A percentile compares a stretch with the other conserved stretches of the same genome.
phyloP scores from a whole-genome alignment of 2,329 filamentous ascomycete species.

The Ophiognomonia clavigignenti-juglandacearum region DNA sequence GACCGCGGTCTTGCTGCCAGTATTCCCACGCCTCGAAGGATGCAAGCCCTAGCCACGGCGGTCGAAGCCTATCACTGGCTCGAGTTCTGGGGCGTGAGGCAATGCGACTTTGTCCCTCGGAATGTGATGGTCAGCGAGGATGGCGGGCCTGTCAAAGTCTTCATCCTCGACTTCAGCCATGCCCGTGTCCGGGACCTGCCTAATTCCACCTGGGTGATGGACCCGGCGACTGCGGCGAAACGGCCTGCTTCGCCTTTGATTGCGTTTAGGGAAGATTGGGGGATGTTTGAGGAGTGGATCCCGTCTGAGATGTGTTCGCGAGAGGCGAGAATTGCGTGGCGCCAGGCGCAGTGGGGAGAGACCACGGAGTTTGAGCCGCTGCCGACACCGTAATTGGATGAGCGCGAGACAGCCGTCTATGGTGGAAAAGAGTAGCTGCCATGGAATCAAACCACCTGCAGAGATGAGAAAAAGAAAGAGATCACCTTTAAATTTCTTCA shows the following conservation, averaged over 20 bases:
- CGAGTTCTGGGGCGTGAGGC: neutral
- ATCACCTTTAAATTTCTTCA: too few species aligned
- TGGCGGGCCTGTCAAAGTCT: neutral
- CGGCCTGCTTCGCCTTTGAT: neutral
- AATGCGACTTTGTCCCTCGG: neutral
- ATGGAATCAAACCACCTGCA: too few species aligned
- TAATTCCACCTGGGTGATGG: neutral
- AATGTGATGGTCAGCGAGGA: neutral
- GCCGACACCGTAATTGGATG: too few species aligned
- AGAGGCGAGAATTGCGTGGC: neutral
- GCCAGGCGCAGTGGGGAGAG: neutral
- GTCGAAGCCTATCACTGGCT: neutral
- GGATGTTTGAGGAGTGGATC: neutral
- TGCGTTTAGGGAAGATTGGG: neutral
- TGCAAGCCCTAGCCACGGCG: neutral
- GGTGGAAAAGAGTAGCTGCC: too few species aligned
- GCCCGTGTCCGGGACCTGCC: neutral
- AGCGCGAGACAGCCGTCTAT: too few species aligned
- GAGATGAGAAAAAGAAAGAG: too few species aligned
- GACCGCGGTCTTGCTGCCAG: neutral
- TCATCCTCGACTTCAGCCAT: neutral
- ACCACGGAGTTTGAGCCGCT: neutral
- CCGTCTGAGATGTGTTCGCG: neutral
- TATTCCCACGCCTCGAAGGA: neutral
- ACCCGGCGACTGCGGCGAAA: neutral